These are phyloP conservation scores for Capsicum rhomboideum DNA, from an alignment of 257 asterid genomes.

Conservation along the genomic window DNA sequence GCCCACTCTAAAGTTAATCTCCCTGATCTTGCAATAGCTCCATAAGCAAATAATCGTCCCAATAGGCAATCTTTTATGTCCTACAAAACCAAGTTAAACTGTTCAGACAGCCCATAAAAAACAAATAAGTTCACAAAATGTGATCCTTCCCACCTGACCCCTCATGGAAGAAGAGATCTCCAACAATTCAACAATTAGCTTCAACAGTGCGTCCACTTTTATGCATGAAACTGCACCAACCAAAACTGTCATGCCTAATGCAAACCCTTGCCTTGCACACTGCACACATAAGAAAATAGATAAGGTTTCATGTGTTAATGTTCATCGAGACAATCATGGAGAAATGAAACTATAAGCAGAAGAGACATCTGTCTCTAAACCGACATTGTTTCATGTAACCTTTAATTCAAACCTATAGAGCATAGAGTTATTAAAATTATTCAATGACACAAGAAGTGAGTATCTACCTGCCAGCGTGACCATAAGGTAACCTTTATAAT, in stretches of 20 bases:
- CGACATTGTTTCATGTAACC: background rate
- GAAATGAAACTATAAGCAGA: background rate
- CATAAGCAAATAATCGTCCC: slow-evolving; percentile 95
- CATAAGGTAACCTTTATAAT: background rate
- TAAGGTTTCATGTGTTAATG: background rate
- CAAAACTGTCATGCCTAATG: slow-evolving; percentile 70
- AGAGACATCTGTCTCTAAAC: background rate
- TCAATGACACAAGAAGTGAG: background rate
- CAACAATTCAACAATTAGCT: slow-evolving; percentile 65
- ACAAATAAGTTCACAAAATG: background rate
- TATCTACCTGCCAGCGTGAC: background rate
- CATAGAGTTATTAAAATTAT: background rate
- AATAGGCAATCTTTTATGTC: slow-evolving; percentile 76
- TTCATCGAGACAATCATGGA: background rate
- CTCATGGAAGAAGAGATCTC: slow-evolving; percentile 88
- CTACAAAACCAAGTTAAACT: slow-evolving; percentile 32
- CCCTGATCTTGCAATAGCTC: slow-evolving; percentile 94
- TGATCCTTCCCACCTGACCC: slow-evolving; percentile 75
- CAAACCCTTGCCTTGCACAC: slow-evolving; percentile 99
- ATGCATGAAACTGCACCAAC: slow-evolving; percentile 61
- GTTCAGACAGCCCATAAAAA: background rate
- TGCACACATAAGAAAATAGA: slow-evolving; percentile 25
- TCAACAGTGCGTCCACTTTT: slow-evolving; percentile 65
- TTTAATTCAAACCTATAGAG: background rate
- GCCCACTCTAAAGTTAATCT: slow-evolving; percentile 62